These are phyloP conservation scores for Lichtheimia ornata DNA, from an alignment of 371 early-diverging fungal genomes.

Conservation along the genomic window DNA sequence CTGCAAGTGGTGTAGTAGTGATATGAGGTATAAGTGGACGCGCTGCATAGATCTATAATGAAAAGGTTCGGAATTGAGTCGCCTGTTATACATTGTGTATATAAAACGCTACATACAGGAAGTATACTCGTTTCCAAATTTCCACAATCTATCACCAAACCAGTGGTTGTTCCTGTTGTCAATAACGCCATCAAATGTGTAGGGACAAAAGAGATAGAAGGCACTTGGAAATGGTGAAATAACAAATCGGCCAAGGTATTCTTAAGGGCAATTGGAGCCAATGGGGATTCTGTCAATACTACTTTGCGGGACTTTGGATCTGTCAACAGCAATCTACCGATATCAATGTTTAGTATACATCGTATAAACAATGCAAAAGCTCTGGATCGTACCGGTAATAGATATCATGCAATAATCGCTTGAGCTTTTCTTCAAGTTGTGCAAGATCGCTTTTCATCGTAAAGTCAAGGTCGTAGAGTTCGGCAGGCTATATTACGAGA, in stretches of 20 bases:
- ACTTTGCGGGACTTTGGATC: conserved; percentile 89
- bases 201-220: conserved; percentile 83
- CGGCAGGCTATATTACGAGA: conserved; percentile 26
- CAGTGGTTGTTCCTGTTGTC: conserved; percentile 78
- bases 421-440: conserved; percentile 42
- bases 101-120: conserved; percentile 60
- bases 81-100: background rate
- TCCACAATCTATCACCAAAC: conserved; percentile 86
- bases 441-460: conserved; percentile 40
- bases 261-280: conserved; percentile 77
- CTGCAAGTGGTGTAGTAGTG: conserved; percentile 74
- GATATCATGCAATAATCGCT: conserved; percentile 43
- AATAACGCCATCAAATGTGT: conserved; percentile 73
- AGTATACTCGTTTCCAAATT: conserved; percentile 73
- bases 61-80: no score
- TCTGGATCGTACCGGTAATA: conserved; percentile 37
- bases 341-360: conserved; percentile 1
- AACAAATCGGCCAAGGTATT: conserved; percentile 70
- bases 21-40: conserved; percentile 74
- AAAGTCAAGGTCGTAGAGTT: conserved; percentile 56
- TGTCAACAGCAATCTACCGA: conserved; percentile 65
- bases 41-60: conserved; percentile 69
- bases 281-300: conserved; percentile 80
- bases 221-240: conserved; percentile 78
- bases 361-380: background rate